Evolutionary conservation across 495 filamentous ascomycete species (phyloP).

Genomic region (Saxophila tyrrhenica): DNA sequence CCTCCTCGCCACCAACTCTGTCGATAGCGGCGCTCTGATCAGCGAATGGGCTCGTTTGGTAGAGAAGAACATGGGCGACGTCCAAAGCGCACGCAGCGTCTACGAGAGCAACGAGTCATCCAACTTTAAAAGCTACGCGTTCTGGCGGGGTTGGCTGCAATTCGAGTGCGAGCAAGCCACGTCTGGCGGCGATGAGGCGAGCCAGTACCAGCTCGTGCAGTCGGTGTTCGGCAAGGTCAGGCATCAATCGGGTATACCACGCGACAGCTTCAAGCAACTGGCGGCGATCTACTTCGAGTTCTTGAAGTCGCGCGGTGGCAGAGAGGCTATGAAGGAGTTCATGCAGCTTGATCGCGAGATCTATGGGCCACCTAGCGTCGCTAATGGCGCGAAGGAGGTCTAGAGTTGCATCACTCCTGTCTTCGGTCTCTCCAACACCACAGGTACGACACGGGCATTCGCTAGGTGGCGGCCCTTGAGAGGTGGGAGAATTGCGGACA

Average conservation of each 20-base stretch:
- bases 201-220: constrained; percentile 65
- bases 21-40: constrained; percentile 71
- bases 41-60: constrained; percentile 81
- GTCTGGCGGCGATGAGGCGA: constrained; percentile 46
- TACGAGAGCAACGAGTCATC: constrained; percentile 74
- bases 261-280: constrained; percentile 61
- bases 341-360: constrained; percentile 74
- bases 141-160: constrained; percentile 81
- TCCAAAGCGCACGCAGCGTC: constrained; percentile 74
- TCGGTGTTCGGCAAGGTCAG: constrained; percentile 69
- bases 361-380: constrained; percentile 43
- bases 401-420: no score
- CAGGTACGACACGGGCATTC: no score
- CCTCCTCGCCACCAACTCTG: constrained; percentile 43
- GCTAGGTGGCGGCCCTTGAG: no score
- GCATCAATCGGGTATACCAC: constrained; percentile 58
- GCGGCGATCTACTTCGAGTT: constrained; percentile 72
- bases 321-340: constrained; percentile 76
- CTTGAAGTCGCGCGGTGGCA: constrained; percentile 71
- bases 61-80: constrained; percentile 81
- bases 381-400: constrained; percentile 10
- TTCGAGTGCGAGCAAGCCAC: constrained; percentile 85
- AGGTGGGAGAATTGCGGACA: no score
- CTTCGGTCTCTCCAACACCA: no score
- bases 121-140: constrained; percentile 77